A percentile compares a stretch with the other conserved stretches of the same genome.
Evolutionary conservation across 495 filamentous ascomycete genomes (phyloP).

Genomic region (Xylaria bambusicola): DNA sequence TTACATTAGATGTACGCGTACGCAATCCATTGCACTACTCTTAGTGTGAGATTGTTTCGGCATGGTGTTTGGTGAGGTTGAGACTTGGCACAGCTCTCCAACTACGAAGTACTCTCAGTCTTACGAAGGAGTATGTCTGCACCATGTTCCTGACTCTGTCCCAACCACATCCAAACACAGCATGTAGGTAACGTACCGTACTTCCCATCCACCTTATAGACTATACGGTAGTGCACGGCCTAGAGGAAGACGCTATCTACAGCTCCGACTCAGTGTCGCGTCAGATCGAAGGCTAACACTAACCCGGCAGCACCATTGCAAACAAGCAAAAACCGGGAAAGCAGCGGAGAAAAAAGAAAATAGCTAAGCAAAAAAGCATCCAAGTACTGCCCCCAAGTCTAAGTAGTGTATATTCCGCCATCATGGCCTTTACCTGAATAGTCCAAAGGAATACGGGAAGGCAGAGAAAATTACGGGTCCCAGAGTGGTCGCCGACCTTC

Average conservation of each 20-base stretch:
- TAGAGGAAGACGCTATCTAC: background rate
- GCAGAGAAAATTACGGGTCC: slow-evolving; percentile 3
- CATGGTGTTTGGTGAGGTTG: no score
- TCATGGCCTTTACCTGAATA: background rate
- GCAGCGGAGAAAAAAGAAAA: slow-evolving; percentile 2
- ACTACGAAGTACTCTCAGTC: no score
- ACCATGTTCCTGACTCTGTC: no score
- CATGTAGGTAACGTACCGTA: no score
- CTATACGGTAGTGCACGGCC: slow-evolving; percentile 1
- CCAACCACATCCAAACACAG: no score
- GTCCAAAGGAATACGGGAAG: background rate
- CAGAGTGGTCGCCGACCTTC: slow-evolving; percentile 19
- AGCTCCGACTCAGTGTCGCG: background rate
- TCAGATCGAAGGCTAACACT: background rate
- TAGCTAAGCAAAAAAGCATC: slow-evolving; percentile 1
- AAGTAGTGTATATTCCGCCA: no score
- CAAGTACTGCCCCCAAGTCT: background rate
- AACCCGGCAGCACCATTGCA: background rate
- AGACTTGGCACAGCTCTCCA: no score
- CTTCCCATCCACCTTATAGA: slow-evolving; percentile 16
- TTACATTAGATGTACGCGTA: no score
- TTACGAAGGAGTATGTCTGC: no score
- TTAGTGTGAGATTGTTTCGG: background rate
- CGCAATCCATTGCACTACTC: background rate
- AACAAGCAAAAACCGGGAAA: background rate